Evolutionary conservation across 768 basidiomycete genomes (phyloP), one percentile per base, ranked within the genome.

Genomic region (Lactarius akahatsu): DNA sequence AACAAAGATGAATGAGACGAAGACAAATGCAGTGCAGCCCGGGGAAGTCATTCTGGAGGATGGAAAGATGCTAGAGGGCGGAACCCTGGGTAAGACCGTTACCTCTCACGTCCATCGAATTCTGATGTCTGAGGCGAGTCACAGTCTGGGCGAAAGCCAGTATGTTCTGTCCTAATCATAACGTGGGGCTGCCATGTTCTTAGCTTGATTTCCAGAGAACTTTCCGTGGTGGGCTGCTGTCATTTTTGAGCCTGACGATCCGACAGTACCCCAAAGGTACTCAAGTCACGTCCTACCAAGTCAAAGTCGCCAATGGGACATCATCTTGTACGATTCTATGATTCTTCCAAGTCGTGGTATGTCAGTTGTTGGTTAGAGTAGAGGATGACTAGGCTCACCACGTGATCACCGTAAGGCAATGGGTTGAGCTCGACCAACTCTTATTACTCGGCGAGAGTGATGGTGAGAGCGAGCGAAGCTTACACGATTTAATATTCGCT

Each of bases 211-310:
- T 15, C 64, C 58, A 92, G 92, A 79, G 41, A 83, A 87, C 0
- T 95, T 81, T 71, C 94, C 94, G 1, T 96, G 88, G 87, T 96
- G 90, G 88, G 92, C 94, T 47, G 94, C 88, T 10, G 86, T 91
- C 10, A 83, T 95, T 18, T 88, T 82, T 60, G 85, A 87, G 30
- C 81, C 83, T 10, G 84, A 87, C 47, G 84, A 89, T 57, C 75
- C 79, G 1, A 74, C 74, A 0, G 82, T 94, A n/a, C 62, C 76
- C 70, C 52, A 60, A 28, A 50, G 32, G 56, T 69, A 32, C 57
- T 69, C 41, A 65, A 76, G 70, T 78, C 79, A 36, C 76, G 83
- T 59, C 70, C 75, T 43, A 73, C 71, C 9, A 72, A 66, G 55
- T 73, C 74, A 70, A 70, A 69, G 79, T 77, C 56, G 78, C 77